Percentiles rank a stretch among this genome's conserved stretches.
Conservation (phyloP, 2,329 filamentous ascomycete genomes). For the Verticillium dahliae region DNA sequence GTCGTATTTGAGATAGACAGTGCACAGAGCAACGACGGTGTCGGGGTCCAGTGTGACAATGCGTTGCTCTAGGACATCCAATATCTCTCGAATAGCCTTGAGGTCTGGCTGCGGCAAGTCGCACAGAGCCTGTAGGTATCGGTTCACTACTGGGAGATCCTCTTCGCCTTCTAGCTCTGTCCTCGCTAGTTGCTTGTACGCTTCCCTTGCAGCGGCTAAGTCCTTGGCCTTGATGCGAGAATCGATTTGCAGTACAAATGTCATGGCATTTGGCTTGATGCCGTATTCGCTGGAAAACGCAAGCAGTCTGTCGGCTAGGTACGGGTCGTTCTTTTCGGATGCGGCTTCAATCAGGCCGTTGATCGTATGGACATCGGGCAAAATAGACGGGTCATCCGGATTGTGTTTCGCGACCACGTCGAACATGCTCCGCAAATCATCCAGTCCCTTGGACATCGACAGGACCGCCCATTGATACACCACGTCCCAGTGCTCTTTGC, state of each 20-base stretch:
- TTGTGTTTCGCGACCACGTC: slow-evolving; percentile 52
- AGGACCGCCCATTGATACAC: slow-evolving; percentile 71
- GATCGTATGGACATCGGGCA: slow-evolving; percentile 64
- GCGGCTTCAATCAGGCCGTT: slow-evolving; percentile 71
- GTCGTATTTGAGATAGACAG: slow-evolving; percentile 67
- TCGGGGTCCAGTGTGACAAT: slow-evolving; percentile 63
- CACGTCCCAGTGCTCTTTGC: slow-evolving; percentile 61
- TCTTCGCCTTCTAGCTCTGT: slow-evolving; percentile 43
- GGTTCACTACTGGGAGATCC: slow-evolving; percentile 61
- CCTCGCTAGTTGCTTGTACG: slow-evolving; percentile 56
- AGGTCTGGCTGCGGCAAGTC: slow-evolving; percentile 54
- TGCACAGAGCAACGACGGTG: slow-evolving; percentile 67
- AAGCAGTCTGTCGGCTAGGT: slow-evolving; percentile 68
- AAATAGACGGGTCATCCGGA: slow-evolving; percentile 34
- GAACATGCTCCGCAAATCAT: slow-evolving; percentile 69
- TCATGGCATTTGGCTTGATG: slow-evolving; percentile 61
- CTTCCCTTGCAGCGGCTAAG: slow-evolving; percentile 59
- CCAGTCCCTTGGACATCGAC: slow-evolving; percentile 59
- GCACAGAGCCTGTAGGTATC: slow-evolving; percentile 65
- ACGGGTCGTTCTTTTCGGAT: slow-evolving; percentile 60
- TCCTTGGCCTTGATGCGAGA: slow-evolving; percentile 70
- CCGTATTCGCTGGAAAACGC: slow-evolving; percentile 58
- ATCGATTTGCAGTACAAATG: slow-evolving; percentile 67
- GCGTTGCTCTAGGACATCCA: slow-evolving; percentile 66
- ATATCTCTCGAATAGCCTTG: slow-evolving; percentile 64